A percentile compares a stretch with the other conserved stretches of the same genome.
These are phyloP conservation scores for Aspergillus hiratsukae DNA, from an alignment of 2,329 filamentous ascomycete genomes.

Conservation along the genomic window DNA sequence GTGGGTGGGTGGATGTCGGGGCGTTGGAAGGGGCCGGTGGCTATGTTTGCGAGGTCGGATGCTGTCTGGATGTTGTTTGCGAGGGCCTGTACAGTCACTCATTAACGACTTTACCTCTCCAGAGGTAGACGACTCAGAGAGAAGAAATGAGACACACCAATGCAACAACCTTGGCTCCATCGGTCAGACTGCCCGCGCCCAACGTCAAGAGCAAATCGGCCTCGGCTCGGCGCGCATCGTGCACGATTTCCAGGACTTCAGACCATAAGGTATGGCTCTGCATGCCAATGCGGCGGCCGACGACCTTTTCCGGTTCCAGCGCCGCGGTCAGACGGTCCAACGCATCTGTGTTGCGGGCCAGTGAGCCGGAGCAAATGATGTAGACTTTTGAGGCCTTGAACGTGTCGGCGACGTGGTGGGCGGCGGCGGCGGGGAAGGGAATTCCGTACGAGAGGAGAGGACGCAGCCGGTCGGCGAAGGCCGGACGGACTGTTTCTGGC, in stretches of 20 bases:
- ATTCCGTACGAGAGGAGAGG: slow-evolving; percentile 47
- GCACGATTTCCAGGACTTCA: slow-evolving; percentile 47
- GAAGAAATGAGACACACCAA: slow-evolving; percentile 29
- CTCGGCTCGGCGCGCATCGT: slow-evolving; percentile 34
- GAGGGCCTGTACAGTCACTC: slow-evolving; percentile 33
- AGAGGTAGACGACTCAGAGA: background rate
- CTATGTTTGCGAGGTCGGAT: slow-evolving; percentile 38
- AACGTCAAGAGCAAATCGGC: slow-evolving; percentile 52
- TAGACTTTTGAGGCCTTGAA: slow-evolving; percentile 47
- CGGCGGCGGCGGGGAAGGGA: slow-evolving; percentile 43
- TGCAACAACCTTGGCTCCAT: slow-evolving; percentile 51
- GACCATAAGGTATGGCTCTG: slow-evolving; percentile 52
- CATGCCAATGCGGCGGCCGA: slow-evolving; percentile 49
- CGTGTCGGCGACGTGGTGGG: slow-evolving; percentile 42
- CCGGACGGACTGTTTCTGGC: slow-evolving; percentile 35
- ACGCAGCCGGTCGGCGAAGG: slow-evolving; percentile 31
- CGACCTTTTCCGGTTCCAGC: slow-evolving; percentile 37
- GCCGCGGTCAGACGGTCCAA: slow-evolving; percentile 40
- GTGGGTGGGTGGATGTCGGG: slow-evolving; percentile 18
- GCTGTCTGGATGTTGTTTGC: slow-evolving; percentile 44
- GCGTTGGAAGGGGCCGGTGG: slow-evolving; percentile 23
- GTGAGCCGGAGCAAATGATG: slow-evolving; percentile 48
- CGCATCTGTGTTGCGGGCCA: slow-evolving; percentile 45
- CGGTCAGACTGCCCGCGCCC: slow-evolving; percentile 54
- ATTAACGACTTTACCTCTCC: background rate